Conservation (phyloP, 805 yeast genomes). For the Candida boleticola region DNA sequence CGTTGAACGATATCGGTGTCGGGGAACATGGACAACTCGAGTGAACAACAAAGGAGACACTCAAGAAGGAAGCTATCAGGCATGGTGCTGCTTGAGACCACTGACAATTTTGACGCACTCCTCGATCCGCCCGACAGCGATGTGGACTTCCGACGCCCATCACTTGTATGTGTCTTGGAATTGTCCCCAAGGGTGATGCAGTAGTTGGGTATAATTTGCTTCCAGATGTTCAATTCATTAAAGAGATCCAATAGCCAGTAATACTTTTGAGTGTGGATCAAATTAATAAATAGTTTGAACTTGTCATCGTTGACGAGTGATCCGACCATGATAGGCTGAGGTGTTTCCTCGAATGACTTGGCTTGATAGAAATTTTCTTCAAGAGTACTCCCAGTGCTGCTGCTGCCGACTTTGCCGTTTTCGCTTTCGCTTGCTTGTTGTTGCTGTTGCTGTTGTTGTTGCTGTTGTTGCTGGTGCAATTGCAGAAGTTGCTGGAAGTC, state of each 20-base stretch:
- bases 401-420: too few relatives aligned
- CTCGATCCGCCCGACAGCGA: background rate
- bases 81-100: background rate
- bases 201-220: slow-evolving; percentile 31
- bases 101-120: background rate
- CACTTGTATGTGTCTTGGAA: background rate
- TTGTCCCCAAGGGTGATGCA: slow-evolving; percentile 12
- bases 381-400: background rate
- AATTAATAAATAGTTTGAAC: slow-evolving; percentile 17
- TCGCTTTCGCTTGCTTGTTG: background rate
- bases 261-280: slow-evolving; percentile 33
- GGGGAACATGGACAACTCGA: slow-evolving; percentile 8
- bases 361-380: background rate
- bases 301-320: slow-evolving; percentile 1
- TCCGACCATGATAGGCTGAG: background rate
- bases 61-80: slow-evolving; percentile 19
- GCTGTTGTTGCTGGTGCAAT: background rate
- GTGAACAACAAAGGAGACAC: slow-evolving; percentile 31
- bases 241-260: slow-evolving; percentile 40
- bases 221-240: slow-evolving; percentile 39
- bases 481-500: background rate
- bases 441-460: background rate
- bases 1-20: slow-evolving; percentile 11
- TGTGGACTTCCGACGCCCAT: background rate
- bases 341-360: background rate